Base-by-base conservation (phyloP, 176 grass and related monocot species). In the Rhynchospora tenuis region DNA sequence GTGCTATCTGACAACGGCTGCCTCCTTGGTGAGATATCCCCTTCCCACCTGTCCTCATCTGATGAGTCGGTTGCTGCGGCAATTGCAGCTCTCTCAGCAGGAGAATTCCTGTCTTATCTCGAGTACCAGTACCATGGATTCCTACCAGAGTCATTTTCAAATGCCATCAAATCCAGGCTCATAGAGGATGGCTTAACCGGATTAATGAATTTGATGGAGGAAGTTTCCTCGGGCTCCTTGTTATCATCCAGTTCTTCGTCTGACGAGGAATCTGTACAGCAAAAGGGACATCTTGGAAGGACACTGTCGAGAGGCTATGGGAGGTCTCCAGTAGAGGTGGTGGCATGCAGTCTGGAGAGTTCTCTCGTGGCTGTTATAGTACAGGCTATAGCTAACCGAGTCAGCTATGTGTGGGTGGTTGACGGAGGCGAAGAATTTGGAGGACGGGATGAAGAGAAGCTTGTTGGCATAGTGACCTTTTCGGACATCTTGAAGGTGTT, bases 321-420 rank as follows among this genome's bases (percentile, higher is more conserved):
- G 0, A 89, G 91, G 59, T 85, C 90, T 1, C 86, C 88, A 0
- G 86, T 88, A 66, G 90, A 97, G 80, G 86, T 87, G 0, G 92
- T 83, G 62, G 90, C 90, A 58, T 94, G 94, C 86, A 85, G 88
- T 73, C 88, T 91, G 0, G 59, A 85, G 81, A 97, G 90, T 80
- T 97, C 94, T 12, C 83, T 92, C 46, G 89, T 97, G 61, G 94
- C 94, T 19, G 90, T 90, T 73, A 92, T 94, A 78, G 83, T 94
- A 44, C 91, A 97, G 86, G 91, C 94, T 0, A 86, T 92, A 22
- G 82, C 91, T 0, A 84, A 88, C 84, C 86, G 91, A 33, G 90
- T 90, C 48, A 90, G 80, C 86, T 90, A 94, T 69, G 54, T 92
- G 42, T 97, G 94, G 94, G 94, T 97, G 26, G 90, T 94, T 5